Evolutionary conservation across 805 yeast genomes (phyloP), one percentile per base, ranked within the genome.

Genomic region (Blastobotrys mokoenaii): DNA sequence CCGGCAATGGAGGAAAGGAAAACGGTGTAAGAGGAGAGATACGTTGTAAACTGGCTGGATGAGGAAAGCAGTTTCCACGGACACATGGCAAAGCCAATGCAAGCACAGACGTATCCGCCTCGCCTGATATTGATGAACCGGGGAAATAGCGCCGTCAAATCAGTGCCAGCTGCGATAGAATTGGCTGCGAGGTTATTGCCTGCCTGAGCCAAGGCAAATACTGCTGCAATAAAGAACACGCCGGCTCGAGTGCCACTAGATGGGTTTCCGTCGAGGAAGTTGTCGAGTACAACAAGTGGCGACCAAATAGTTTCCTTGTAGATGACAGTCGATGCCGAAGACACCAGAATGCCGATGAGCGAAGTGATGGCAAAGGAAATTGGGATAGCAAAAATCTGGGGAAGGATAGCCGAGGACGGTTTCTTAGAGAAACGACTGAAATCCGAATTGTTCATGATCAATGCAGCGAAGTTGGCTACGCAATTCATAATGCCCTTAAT

Each of bases 361-460:
- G 94, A 81, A 30, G 95, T 87, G 47, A 86, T 57, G 3, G 88
- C 82, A 65, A 85, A 87, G 55, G 85, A 76, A 16, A 83, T 48
- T 31, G 96, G 95, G 50, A 88, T 77, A 2, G 90, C 70, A 34
- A 82, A 57, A 5, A 58, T 55, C 62, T 80, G 87, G 1, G 86
- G 73, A 62, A 72, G 69, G n/a, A 69, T 56, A 2, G 81, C 71
- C 16, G 76, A 67, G 37, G 55, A 62, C 43, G 73, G 70, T 17
- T 77, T 79, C 51, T 71, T 74, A 8, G 95, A 83, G 66, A 86
- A 82, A 63, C 96, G 77, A 20, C 95, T 74, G 64, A 87, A 87
- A 69, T 87, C 96, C 1, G 96, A 94, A 12, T 93, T 84, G 65
- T 87, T 87, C 44, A 83, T 75, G 58, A 88, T 83, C 57, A 87